Percentiles rank a stretch among this genome's conserved stretches.
These are phyloP conservation scores for Elsinoe australis DNA, from an alignment of 2,329 filamentous ascomycete species.

Conservation along the genomic window DNA sequence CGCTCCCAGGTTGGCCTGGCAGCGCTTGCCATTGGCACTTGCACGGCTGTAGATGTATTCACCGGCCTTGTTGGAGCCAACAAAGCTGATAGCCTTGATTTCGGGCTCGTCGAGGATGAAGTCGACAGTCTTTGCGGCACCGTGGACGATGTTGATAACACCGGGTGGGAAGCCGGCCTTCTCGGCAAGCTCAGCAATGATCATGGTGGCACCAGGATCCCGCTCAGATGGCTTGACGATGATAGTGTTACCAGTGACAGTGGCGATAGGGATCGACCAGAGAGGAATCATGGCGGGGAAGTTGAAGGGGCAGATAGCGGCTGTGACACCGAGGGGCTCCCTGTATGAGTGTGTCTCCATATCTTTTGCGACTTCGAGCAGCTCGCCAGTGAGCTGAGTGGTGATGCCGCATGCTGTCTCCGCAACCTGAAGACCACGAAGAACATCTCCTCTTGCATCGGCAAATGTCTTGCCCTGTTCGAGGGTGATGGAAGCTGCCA, in stretches of 20 bases:
- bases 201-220: conserved; percentile 77
- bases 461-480: conserved; percentile 86
- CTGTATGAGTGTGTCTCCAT: conserved; percentile 82
- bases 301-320: conserved; percentile 84
- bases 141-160: conserved; percentile 77
- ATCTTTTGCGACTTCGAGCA: conserved; percentile 78
- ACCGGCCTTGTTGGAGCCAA: conserved; percentile 79
- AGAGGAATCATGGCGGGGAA: conserved; percentile 89
- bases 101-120: conserved; percentile 78
- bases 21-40: conserved; percentile 78
- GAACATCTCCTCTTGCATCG: conserved; percentile 73
- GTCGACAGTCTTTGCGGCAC: conserved; percentile 71
- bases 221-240: conserved; percentile 82
- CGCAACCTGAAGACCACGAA: conserved; percentile 74
- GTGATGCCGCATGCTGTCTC: conserved; percentile 75
- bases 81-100: conserved; percentile 82
- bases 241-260: conserved; percentile 74
- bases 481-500: conserved; percentile 76
- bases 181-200: conserved; percentile 68
- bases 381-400: conserved; percentile 72
- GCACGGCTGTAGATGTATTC: conserved; percentile 77
- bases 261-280: conserved; percentile 83
- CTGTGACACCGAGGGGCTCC: conserved; percentile 72
- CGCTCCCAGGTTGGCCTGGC: conserved; percentile 78
- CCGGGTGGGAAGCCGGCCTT: conserved; percentile 76